phyloP scores from a whole-genome alignment of 305 asterid genomes.

The Solanum hybrid region DNA sequence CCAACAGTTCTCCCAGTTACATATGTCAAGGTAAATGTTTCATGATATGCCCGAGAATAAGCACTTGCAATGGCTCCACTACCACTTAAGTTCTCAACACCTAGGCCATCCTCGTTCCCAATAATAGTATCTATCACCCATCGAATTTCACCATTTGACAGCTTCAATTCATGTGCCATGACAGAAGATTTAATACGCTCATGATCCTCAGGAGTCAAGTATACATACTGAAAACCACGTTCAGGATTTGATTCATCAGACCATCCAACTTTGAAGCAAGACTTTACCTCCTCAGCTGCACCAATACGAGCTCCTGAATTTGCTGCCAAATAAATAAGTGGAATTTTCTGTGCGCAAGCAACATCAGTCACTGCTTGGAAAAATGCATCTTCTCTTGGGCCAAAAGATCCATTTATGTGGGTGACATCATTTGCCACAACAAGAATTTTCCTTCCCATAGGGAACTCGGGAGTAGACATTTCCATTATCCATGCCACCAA shows the following conservation, averaged over 20 bases:
- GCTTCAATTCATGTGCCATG: constrained; percentile 61
- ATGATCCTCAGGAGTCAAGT: constrained; percentile 80
- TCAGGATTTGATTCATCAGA: constrained; percentile 87
- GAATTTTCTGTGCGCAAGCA: constrained; percentile 70
- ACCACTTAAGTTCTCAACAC: constrained; percentile 87
- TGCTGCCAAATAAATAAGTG: constrained; percentile 91
- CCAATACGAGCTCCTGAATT: constrained; percentile 98
- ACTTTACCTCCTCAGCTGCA: constrained; percentile 92
- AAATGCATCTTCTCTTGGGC: constrained; percentile 92
- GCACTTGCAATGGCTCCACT: constrained; percentile 99
- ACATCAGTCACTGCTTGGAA: constrained; percentile 81
- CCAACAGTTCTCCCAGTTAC: constrained; percentile 97
- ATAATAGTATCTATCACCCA: constrained; percentile 87
- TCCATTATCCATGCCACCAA: constrained; percentile 97
- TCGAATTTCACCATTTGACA: constrained; percentile 63
- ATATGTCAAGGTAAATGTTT: constrained; percentile 85
- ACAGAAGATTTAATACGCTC: constrained; percentile 61
- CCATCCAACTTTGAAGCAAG: constrained; percentile 97
- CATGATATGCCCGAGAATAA: constrained; percentile 85
- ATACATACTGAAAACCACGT: constrained; percentile 81
- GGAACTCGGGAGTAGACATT: constrained; percentile 92
- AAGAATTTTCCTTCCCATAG: constrained; percentile 75
- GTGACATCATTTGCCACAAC: constrained; percentile 88
- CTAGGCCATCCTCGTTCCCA: constrained; percentile 87
- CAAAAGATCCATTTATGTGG: constrained; percentile 90